These are phyloP conservation scores for Orbilia ellipsospora DNA, from an alignment of 2,329 filamentous ascomycete species.

Conservation along the genomic window DNA sequence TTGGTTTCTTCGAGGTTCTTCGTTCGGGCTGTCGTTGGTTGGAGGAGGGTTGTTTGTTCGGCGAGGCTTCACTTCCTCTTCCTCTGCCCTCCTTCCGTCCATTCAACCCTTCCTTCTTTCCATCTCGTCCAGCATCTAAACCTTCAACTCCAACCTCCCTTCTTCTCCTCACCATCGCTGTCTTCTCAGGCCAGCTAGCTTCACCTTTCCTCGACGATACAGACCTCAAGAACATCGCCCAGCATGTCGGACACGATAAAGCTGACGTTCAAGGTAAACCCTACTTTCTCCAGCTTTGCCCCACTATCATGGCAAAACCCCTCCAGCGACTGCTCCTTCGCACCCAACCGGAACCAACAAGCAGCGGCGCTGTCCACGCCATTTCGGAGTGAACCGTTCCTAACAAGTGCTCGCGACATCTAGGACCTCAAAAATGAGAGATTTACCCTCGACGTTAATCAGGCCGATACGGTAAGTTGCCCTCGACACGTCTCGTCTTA, in stretches of 20 bases:
- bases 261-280: constrained; percentile 75
- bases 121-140: constrained; percentile 25
- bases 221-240: constrained; percentile 37
- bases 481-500: constrained; percentile 54
- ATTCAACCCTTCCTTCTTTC: no score
- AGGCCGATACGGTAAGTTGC: constrained; percentile 82
- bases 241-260: constrained; percentile 69
- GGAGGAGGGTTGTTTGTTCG: not conserved
- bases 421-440: constrained; percentile 99
- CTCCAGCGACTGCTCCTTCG: constrained; percentile 57
- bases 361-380: constrained; percentile 56
- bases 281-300: constrained; percentile 47
- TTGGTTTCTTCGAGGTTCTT: not conserved
- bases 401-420: constrained; percentile 55
- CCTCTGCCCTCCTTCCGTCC: constrained; percentile 20
- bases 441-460: constrained; percentile 95
- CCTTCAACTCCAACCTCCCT: constrained; percentile 51
- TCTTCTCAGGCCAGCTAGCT: constrained; percentile 25
- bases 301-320: constrained; percentile 53
- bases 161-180: constrained; percentile 53
- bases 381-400: constrained; percentile 49
- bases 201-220: constrained; percentile 28
- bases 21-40: constrained; percentile 14
- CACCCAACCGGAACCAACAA: constrained; percentile 27
- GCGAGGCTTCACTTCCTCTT: constrained; percentile 26